Evolutionary conservation across 2,329 filamentous ascomycete genomes (phyloP).

Genomic region (Chaetomium olivaceum): DNA sequence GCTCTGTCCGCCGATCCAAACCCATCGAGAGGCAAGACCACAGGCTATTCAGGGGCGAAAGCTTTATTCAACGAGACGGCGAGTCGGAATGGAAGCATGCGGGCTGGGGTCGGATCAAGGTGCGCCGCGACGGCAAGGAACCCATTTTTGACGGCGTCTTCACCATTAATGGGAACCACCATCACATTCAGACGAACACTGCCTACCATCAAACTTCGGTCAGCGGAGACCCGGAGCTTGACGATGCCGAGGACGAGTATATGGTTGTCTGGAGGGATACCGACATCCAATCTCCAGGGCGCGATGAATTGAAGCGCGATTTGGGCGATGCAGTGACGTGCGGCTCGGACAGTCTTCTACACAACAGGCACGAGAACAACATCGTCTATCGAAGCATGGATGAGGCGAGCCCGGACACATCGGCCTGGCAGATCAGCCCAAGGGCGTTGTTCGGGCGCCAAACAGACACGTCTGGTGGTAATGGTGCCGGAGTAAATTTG

Average conservation of each 20-base stretch:
- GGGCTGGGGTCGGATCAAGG: conserved; percentile 82
- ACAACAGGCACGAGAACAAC: conserved; percentile 75
- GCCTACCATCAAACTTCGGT: conserved; percentile 75
- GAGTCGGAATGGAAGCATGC: conserved; percentile 71
- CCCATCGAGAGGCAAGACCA: conserved; percentile 71
- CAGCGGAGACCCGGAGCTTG: conserved; percentile 66
- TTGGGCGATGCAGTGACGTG: conserved; percentile 48
- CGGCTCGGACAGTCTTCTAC: conserved; percentile 71
- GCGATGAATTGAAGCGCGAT: conserved; percentile 66
- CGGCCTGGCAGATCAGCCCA: conserved; percentile 60
- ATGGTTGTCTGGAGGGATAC: conserved; percentile 95
- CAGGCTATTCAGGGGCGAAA: conserved; percentile 79
- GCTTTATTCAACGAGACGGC: conserved; percentile 66
- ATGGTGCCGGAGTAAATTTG: conserved; percentile 78
- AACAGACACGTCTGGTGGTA: conserved; percentile 70
- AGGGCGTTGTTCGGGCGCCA: conserved; percentile 71
- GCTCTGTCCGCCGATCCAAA: conserved; percentile 66
- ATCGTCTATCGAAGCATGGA: conserved; percentile 60
- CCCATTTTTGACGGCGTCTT: conserved; percentile 93
- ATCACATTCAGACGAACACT: conserved; percentile 77
- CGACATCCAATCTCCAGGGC: conserved; percentile 61
- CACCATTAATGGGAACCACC: conserved; percentile 74
- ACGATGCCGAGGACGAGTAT: conserved; percentile 61
- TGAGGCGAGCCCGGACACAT: conserved; percentile 42
- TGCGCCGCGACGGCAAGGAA: conserved; percentile 71